These are phyloP conservation scores for Fusarium sororula DNA, from an alignment of 2,329 filamentous ascomycete species.

Conservation along the genomic window DNA sequence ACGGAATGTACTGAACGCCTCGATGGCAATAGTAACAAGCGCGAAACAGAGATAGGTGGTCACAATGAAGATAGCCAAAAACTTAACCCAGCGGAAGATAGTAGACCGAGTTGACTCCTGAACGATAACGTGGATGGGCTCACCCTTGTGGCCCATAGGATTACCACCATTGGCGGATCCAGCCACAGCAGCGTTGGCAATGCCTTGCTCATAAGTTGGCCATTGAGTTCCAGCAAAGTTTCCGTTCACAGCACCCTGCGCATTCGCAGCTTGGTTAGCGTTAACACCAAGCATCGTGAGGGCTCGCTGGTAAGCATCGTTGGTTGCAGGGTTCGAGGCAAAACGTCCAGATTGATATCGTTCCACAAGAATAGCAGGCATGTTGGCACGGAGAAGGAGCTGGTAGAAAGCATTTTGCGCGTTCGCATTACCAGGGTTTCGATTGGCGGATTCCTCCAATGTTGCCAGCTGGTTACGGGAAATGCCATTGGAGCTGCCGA, in stretches of 20 bases:
- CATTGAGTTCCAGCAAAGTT: conserved; percentile 42
- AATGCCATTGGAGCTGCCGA: conserved; percentile 58
- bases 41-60: conserved; percentile 83
- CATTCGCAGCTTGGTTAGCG: conserved; percentile 39
- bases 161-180: conserved; percentile 34
- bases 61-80: conserved; percentile 80
- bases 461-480: conserved; percentile 78
- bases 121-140: conserved; percentile 94
- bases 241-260: conserved; percentile 26
- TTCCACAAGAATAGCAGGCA: conserved; percentile 92
- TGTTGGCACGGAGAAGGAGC: conserved; percentile 87
- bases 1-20: conserved; percentile 81
- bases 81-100: conserved; percentile 93
- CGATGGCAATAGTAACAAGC: conserved; percentile 82
- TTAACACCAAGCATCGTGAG: conserved; percentile 55
- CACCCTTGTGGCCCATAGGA: conserved; percentile 74
- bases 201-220: conserved; percentile 44
- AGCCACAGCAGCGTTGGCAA: conserved; percentile 42
- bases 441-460: conserved; percentile 90
- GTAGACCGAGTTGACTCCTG: conserved; percentile 84
- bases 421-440: conserved; percentile 86
- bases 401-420: conserved; percentile 96
- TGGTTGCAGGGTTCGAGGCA: conserved; percentile 80
- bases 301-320: conserved; percentile 81
- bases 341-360: conserved; percentile 88